A percentile compares a stretch with the other conserved stretches of the same genome.
These are phyloP conservation scores for Botrytis byssoidea DNA, from an alignment of 2,329 filamentous ascomycete species.

Conservation along the genomic window DNA sequence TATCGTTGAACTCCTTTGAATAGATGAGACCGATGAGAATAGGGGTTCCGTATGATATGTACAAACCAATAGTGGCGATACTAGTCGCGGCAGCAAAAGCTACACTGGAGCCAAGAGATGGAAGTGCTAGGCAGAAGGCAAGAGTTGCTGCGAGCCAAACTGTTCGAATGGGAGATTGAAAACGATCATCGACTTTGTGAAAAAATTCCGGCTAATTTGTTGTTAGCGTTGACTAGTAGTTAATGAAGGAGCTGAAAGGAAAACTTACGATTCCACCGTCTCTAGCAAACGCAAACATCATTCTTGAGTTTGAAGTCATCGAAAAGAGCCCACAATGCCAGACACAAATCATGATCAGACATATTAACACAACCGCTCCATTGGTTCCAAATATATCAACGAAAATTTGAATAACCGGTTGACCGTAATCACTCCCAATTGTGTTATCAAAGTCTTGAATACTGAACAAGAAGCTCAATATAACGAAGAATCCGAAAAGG, in stretches of 20 bases:
- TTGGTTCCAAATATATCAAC: slow-evolving; percentile 55
- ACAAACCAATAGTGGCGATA: slow-evolving; percentile 58
- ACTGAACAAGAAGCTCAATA: slow-evolving; percentile 56
- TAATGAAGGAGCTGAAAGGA: neutral
- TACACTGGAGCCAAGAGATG: slow-evolving; percentile 53
- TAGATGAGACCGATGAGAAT: slow-evolving; percentile 55
- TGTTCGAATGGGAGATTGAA: slow-evolving; percentile 51
- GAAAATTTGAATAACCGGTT: slow-evolving; percentile 59
- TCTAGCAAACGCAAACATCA: slow-evolving; percentile 59
- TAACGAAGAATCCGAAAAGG: slow-evolving; percentile 58
- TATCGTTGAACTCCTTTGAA: slow-evolving; percentile 46
- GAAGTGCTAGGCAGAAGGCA: slow-evolving; percentile 55
- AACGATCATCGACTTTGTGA: slow-evolving; percentile 50
- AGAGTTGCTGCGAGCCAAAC: slow-evolving; percentile 56
- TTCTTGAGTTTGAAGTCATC: slow-evolving; percentile 55
- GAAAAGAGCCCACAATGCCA: slow-evolving; percentile 61
- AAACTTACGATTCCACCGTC: slow-evolving; percentile 50
- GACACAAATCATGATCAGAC: slow-evolving; percentile 56
- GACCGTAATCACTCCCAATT: slow-evolving; percentile 46
- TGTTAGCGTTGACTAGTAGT: neutral
- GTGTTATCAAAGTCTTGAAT: slow-evolving; percentile 56
- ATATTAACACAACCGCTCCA: slow-evolving; percentile 55
- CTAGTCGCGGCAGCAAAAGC: slow-evolving; percentile 58
- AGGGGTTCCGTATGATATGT: slow-evolving; percentile 57
- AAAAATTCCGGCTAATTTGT: slow-evolving; percentile 48